Base-by-base conservation (phyloP, 2,329 filamentous ascomycete genomes). In the Fusarium lateritium region DNA sequence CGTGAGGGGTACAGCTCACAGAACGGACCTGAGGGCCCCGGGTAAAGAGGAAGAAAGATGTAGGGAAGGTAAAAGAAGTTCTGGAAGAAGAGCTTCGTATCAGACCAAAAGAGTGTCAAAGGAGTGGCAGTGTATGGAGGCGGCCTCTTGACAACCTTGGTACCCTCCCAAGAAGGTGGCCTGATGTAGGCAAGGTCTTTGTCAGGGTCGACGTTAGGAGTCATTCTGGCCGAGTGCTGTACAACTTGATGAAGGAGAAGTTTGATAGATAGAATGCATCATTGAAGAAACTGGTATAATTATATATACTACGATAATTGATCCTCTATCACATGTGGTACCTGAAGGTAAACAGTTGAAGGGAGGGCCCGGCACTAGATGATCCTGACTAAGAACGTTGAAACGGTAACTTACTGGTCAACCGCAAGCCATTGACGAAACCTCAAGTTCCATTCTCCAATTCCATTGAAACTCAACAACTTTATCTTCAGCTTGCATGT, bases 71-170 rank as follows among this genome's bases (percentile, higher is more conserved):
- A 62, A 4, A 44, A 36, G 8, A 66, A 38, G 17, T 67, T 44
- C 5, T 22, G 7, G 14, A 66, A 61, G 28, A 67, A 66, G 22
- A 66, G 51, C 10, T 42, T 44, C 3, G 66, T 8, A 14, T 66
- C 64, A 15, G 21, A 47, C 10, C 47, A 7, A 21, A 67, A 62
- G 13, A 67, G 34, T 3, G 44, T 34, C n/a, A 28, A 40, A 11
- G 64, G 64, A 3, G 55, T 66, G 26, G 56, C 56, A 2, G 64
- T 67, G 33, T 67, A 67, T 17, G 62, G 64, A n/a, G 62, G 62
- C 6, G 64, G 40, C 10, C 52, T 34, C 21, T 13, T 38, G 19
- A 55, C 61, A 1, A 46, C 39, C n/a, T 54, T 65, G 26, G 60
- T 43, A 7, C 58, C 51, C 43, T 50, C 51, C 2, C n/a, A 22